Evolutionary conservation across 2,329 filamentous ascomycete genomes (phyloP).

Genomic region (Emergomyces pasteurianus): DNA sequence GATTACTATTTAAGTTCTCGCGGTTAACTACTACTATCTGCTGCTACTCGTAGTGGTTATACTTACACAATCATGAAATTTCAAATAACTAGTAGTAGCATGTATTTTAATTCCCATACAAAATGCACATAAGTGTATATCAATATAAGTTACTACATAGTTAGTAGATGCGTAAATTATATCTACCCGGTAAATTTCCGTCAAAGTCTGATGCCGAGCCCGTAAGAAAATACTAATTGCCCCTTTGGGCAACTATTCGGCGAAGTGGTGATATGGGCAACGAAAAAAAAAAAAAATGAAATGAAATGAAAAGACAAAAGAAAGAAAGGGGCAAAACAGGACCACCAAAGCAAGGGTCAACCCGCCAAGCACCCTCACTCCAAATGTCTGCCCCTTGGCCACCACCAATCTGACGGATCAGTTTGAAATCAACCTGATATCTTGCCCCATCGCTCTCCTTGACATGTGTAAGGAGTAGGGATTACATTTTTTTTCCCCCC

Average conservation of each 20-base stretch:
- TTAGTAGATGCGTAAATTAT: background rate
- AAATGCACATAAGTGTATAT: background rate
- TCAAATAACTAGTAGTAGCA: too few species aligned
- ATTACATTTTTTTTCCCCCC: background rate
- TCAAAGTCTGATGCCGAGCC: background rate
- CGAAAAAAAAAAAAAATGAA: too few species aligned
- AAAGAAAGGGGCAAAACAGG: background rate
- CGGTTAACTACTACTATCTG: background rate
- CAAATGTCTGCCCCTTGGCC: background rate
- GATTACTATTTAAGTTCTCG: background rate
- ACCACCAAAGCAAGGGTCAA: background rate
- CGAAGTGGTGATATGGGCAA: background rate
- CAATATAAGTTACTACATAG: background rate
- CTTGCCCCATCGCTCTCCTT: background rate
- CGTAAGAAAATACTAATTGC: background rate
- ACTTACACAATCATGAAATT: background rate
- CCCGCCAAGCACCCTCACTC: background rate
- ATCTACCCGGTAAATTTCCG: background rate
- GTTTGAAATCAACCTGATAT: background rate
- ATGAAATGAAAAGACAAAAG: too few species aligned
- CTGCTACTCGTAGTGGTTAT: background rate
- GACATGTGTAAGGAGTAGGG: background rate
- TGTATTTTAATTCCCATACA: background rate
- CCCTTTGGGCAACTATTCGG: background rate
- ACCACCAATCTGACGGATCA: background rate